Conservation (phyloP, 2,329 filamentous ascomycete species). For the Ustulina deusta region DNA sequence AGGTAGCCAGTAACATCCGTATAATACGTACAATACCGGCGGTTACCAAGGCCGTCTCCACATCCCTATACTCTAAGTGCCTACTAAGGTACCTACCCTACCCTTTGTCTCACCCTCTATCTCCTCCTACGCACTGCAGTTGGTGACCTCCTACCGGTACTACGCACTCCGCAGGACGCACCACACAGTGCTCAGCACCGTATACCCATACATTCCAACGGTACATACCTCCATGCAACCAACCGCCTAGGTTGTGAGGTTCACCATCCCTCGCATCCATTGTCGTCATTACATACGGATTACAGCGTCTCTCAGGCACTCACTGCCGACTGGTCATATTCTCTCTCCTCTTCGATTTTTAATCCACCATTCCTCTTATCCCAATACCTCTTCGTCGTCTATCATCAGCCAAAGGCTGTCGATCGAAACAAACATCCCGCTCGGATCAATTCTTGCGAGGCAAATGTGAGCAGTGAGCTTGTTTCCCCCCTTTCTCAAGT, state of each 20-base stretch:
- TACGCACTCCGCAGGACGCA: neutral
- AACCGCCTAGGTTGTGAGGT: neutral
- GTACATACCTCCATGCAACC: neutral
- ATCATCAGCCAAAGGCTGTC: neutral
- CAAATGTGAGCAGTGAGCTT: neutral
- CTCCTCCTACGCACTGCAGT: neutral
- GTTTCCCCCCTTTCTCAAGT: neutral
- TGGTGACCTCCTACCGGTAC: neutral
- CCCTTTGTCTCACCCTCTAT: no score
- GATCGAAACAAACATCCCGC: neutral
- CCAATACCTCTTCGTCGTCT: neutral
- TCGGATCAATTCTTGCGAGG: neutral
- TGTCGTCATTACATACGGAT: conserved; percentile 17
- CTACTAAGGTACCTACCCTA: neutral
- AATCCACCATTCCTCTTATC: neutral
- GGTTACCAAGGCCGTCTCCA: conserved; percentile 11
- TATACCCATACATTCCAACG: neutral
- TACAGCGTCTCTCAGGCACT: neutral
- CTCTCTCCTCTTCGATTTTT: neutral
- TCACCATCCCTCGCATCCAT: neutral
- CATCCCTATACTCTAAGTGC: no score
- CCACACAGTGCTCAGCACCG: neutral
- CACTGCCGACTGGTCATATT: neutral
- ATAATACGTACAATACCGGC: neutral
- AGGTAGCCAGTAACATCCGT: conserved; percentile 6